Evolutionary conservation across 2,329 filamentous ascomycete genomes (phyloP).

Genomic region (Phaeoacremonium minimum): DNA sequence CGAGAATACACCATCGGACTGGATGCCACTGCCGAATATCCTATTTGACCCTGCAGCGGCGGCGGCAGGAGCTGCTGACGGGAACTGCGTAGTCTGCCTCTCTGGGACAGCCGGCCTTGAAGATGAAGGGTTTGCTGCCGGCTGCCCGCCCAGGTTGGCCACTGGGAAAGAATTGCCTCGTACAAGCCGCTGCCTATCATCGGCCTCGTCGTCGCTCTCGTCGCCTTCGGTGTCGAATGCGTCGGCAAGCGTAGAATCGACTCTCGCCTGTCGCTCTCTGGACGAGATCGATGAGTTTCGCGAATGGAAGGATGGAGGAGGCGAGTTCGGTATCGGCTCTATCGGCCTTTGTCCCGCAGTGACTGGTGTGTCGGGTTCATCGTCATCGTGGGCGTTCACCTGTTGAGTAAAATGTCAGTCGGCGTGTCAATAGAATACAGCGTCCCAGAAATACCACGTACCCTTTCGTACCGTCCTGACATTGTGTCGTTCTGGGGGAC

Average conservation of each 20-base stretch:
- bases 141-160: conserved; percentile 8
- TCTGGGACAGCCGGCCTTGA: conserved; percentile 17
- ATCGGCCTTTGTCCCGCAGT: conserved; percentile 22
- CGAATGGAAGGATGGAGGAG: conserved; percentile 84
- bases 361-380: conserved; percentile 36
- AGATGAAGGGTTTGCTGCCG: conserved; percentile 11
- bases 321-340: conserved; percentile 49
- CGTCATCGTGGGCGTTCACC: conserved; percentile 57
- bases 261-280: conserved; percentile 36
- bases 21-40: conserved; percentile 68
- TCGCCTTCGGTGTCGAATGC: conserved; percentile 84
- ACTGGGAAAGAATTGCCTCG: conserved; percentile 49
- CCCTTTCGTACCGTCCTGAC: conserved; percentile 55
- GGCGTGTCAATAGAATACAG: background rate
- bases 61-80: conserved; percentile 8
- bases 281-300: conserved; percentile 65
- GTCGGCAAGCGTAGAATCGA: conserved; percentile 82
- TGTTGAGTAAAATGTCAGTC: conserved; percentile 20
- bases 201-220: conserved; percentile 68
- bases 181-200: conserved; percentile 85
- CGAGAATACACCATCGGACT: conserved; percentile 92
- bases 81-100: conserved; percentile 12
- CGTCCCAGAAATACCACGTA: conserved; percentile 28
- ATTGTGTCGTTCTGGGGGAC: no score
- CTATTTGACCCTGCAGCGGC: conserved; percentile 6